These are phyloP conservation scores for carrot (Daucus carota) DNA, from an alignment of 129 eudicot species.

Conservation along the genomic window DNA sequence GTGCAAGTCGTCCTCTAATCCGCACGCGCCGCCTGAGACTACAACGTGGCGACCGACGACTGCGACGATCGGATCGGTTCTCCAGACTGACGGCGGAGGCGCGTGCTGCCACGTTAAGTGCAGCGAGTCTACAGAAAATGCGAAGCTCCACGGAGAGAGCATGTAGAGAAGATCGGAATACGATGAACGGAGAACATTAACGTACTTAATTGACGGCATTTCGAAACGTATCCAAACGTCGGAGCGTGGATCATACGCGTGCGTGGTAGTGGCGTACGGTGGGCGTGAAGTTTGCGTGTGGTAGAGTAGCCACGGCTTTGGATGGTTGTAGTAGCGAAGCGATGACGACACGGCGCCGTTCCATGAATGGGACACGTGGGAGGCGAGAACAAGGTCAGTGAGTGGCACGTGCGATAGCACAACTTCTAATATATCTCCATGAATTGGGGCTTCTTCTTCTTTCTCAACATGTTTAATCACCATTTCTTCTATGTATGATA, in stretches of 20 bases:
- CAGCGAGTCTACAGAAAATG: conserved; percentile 50
- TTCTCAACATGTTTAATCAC: neutral
- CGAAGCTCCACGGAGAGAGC: conserved; percentile 28
- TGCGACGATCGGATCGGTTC: conserved; percentile 59
- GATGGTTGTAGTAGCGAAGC: conserved; percentile 20
- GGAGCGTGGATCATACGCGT: conserved; percentile 60
- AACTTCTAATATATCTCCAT: conserved; percentile 42
- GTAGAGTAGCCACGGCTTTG: conserved; percentile 66
- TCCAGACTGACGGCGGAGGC: conserved; percentile 35
- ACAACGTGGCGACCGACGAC: conserved; percentile 34
- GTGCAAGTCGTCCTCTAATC: conserved; percentile 50
- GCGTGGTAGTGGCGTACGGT: conserved; percentile 29
- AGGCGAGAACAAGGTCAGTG: conserved; percentile 36
- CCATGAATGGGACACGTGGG: conserved; percentile 64
- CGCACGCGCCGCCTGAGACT: conserved; percentile 53
- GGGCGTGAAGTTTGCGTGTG: conserved; percentile 34
- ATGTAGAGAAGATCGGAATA: conserved; percentile 45
- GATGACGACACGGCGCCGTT: conserved; percentile 32
- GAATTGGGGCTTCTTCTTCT: conserved; percentile 11
- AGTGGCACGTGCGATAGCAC: conserved; percentile 54
- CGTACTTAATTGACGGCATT: conserved; percentile 20
- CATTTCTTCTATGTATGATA: neutral
- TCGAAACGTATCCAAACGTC: conserved; percentile 39
- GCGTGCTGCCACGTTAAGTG: conserved; percentile 53
- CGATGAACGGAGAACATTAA: conserved; percentile 40